These are phyloP conservation scores for Paramecium sonneborni DNA, from an alignment of 73 alveolate species.

Conservation along the genomic window DNA sequence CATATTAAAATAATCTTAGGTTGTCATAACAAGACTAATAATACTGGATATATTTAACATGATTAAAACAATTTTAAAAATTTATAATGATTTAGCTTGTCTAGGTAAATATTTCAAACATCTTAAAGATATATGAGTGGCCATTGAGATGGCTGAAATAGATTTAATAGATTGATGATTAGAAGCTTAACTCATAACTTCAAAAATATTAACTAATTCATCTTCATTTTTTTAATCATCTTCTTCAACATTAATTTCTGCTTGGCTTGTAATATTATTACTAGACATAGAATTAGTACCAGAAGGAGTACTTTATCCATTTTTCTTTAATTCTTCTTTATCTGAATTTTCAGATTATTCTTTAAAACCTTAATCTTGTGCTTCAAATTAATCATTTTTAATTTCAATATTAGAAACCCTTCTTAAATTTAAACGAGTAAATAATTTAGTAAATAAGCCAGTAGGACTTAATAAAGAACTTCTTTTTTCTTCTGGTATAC, in stretches of 20 bases:
- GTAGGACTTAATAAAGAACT: conserved; percentile 17
- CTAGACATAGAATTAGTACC: conserved; percentile 39
- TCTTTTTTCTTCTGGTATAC: conserved; percentile 6
- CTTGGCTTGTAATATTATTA: conserved; percentile 26
- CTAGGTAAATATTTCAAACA: conserved; percentile 43
- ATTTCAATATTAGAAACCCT: conserved; percentile 42
- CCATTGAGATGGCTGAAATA: conserved; percentile 41
- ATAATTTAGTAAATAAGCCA: conserved; percentile 21
- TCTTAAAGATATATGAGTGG: conserved; percentile 32
- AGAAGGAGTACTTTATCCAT: background rate
- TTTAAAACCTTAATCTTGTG: background rate
- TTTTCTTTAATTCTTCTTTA: background rate
- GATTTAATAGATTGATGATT: conserved; percentile 50
- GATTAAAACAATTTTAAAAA: background rate
- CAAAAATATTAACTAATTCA: conserved; percentile 48
- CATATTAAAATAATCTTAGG: conserved; percentile 1
- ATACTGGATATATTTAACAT: conserved; percentile 5
- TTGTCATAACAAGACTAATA: background rate
- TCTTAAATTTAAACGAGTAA: conserved; percentile 32
- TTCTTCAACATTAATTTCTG: background rate
- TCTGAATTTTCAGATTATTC: conserved; percentile 21
- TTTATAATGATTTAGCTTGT: conserved; percentile 5
- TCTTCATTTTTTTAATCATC: conserved; percentile 42
- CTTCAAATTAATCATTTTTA: conserved; percentile 28
- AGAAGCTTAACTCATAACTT: conserved; percentile 45